These are phyloP conservation scores for Quillaja saponaria DNA, from an alignment of 306 rosid genomes.

Conservation along the genomic window DNA sequence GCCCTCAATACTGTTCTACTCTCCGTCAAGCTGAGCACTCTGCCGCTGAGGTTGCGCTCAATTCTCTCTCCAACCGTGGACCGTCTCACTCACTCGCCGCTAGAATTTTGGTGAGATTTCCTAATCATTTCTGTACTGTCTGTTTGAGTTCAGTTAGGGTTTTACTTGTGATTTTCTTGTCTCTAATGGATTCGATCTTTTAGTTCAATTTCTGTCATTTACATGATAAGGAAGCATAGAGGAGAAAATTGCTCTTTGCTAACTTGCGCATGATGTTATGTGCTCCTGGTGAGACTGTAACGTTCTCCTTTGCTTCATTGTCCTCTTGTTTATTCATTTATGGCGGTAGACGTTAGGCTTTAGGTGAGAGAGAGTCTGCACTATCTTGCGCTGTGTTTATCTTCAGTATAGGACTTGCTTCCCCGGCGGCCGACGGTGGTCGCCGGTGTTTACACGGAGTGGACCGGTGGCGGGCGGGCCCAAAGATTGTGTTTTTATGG, in stretches of 20 bases:
- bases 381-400: slow-evolving; percentile 1
- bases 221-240: neutral
- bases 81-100: slow-evolving; percentile 97
- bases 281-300: neutral
- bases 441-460: neutral
- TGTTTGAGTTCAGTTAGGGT: slow-evolving; percentile 26
- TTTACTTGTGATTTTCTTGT: neutral
- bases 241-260: slow-evolving; percentile 4
- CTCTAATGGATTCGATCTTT: neutral
- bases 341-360: neutral
- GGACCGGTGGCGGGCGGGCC: neutral
- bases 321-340: neutral
- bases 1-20: slow-evolving; percentile 82
- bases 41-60: slow-evolving; percentile 97
- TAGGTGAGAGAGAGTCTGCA: slow-evolving; percentile 16
- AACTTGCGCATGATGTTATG: slow-evolving; percentile 27
- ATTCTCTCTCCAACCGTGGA: slow-evolving; percentile 79
- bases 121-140: neutral
- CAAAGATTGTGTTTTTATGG: neutral
- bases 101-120: slow-evolving; percentile 68
- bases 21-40: slow-evolving; percentile 99
- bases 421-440: neutral
- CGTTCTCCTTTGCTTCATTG: neutral
- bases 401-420: neutral
- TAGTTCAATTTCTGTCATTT: slow-evolving; percentile 21